Evolutionary conservation across 2,329 filamentous ascomycete species (phyloP).

Genomic region (Orbilia ellipsospora): DNA sequence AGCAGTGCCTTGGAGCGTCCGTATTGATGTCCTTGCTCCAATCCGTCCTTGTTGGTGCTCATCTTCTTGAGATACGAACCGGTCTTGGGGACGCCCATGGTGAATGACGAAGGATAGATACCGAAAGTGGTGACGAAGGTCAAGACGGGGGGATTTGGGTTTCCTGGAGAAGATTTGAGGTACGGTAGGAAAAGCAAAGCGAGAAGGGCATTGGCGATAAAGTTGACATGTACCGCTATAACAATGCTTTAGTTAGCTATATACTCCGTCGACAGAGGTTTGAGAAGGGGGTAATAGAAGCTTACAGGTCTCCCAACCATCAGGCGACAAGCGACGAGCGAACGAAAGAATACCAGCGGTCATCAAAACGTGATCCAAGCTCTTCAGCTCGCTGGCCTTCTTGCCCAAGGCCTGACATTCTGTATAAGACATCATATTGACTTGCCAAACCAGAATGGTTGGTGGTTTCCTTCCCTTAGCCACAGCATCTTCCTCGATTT

Average conservation of each 20-base stretch:
- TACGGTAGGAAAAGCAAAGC: constrained; percentile 61
- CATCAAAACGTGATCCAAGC: constrained; percentile 62
- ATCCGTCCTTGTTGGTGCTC: constrained; percentile 62
- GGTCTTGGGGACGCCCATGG: constrained; percentile 61
- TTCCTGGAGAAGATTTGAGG: constrained; percentile 61
- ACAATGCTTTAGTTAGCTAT: constrained; percentile 13
- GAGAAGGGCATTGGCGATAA: constrained; percentile 61
- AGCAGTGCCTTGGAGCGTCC: constrained; percentile 63
- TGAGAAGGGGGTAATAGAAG: constrained; percentile 19
- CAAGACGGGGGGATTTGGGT: constrained; percentile 61
- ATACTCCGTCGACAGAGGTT: not conserved
- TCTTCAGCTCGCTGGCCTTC: constrained; percentile 59
- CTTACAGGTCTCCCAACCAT: constrained; percentile 63
- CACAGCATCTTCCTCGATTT: constrained; percentile 61
- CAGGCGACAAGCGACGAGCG: constrained; percentile 61
- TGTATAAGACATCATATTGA: constrained; percentile 62
- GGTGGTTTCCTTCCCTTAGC: constrained; percentile 59
- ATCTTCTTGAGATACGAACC: constrained; percentile 62
- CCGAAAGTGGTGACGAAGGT: constrained; percentile 63
- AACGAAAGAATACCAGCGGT: constrained; percentile 63
- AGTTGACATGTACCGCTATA: constrained; percentile 62
- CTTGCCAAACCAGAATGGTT: constrained; percentile 62
- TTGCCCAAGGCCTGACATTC: constrained; percentile 61
- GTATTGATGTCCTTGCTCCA: constrained; percentile 63
- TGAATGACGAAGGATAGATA: constrained; percentile 63